Percentiles rank a stretch among this genome's conserved stretches.
Conservation (phyloP, 768 basidiomycete genomes). For the Dentipellis sp. region DNA sequence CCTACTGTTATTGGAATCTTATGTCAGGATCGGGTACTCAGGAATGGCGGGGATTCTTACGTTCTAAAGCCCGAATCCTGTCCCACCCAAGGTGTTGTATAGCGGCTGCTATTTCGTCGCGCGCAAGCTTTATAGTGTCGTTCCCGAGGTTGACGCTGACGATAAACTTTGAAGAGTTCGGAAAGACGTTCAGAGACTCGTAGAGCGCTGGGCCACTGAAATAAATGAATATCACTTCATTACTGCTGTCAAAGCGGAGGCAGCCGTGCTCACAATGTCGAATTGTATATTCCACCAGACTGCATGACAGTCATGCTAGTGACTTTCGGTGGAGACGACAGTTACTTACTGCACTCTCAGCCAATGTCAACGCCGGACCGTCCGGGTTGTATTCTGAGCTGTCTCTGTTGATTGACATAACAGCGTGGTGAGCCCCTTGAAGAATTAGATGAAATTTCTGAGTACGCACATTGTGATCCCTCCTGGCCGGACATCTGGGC, state of each 20-base stretch:
- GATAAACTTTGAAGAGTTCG: constrained; percentile 16
- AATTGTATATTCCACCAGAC: constrained; percentile 21
- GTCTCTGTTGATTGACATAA: constrained; percentile 11
- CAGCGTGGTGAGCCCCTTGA: background rate
- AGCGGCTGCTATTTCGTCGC: constrained; percentile 18
- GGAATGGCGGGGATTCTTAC: constrained; percentile 8
- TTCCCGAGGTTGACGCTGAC: constrained; percentile 24
- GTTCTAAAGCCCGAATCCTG: constrained; percentile 18
- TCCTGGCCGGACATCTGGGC: constrained; percentile 21
- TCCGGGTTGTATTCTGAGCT: constrained; percentile 17
- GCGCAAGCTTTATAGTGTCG: constrained; percentile 19
- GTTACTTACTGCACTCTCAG: constrained; percentile 16
- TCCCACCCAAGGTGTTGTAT: constrained; percentile 17
- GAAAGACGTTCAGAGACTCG: constrained; percentile 18
- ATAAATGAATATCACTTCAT: background rate
- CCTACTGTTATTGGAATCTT: constrained; percentile 7
- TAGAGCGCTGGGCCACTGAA: constrained; percentile 20
- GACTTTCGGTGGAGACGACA: background rate
- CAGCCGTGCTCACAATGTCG: constrained; percentile 16
- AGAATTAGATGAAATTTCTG: too few species aligned
- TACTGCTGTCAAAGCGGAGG: background rate
- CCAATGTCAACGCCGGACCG: constrained; percentile 15
- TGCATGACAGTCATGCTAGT: background rate
- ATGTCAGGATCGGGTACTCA: background rate
- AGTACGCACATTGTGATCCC: constrained; percentile 19